These are phyloP conservation scores for Butyriboletus loyo DNA, from an alignment of 768 basidiomycete species.

Conservation along the genomic window DNA sequence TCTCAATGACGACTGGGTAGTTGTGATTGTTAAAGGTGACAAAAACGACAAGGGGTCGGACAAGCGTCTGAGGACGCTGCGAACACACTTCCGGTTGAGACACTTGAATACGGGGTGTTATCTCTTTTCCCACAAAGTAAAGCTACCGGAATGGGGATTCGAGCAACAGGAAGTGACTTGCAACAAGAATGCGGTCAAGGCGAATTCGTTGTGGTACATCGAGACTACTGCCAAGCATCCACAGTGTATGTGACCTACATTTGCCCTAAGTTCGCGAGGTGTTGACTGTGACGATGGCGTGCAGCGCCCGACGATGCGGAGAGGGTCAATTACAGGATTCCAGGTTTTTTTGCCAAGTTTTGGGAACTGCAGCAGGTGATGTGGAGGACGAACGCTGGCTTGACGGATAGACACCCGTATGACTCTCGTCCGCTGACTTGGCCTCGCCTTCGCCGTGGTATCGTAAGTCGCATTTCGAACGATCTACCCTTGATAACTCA, in stretches of 20 bases:
- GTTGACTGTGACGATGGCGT: neutral
- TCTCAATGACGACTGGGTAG: conserved; percentile 88
- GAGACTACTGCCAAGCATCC: conserved; percentile 77
- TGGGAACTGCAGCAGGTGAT: conserved; percentile 89
- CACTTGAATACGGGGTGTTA: conserved; percentile 92
- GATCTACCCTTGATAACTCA: conserved; percentile 1
- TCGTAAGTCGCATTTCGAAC: conserved; percentile 54
- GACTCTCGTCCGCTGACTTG: conserved; percentile 92
- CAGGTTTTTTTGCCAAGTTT: conserved; percentile 90
- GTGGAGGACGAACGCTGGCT: conserved; percentile 95
- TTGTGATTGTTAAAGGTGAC: conserved; percentile 78
- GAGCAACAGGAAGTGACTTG: conserved; percentile 99
- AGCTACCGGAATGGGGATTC: conserved; percentile 95
- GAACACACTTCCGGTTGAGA: conserved; percentile 78
- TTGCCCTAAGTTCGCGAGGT: neutral
- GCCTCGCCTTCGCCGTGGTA: conserved; percentile 90
- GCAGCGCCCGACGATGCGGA: conserved; percentile 67
- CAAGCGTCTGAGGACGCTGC: conserved; percentile 72
- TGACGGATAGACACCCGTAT: conserved; percentile 92
- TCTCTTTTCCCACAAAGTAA: conserved; percentile 96
- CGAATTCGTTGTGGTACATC: conserved; percentile 91
- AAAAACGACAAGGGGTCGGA: conserved; percentile 61
- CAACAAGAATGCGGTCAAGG: conserved; percentile 91
- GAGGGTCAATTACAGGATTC: conserved; percentile 88
- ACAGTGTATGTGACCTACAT: conserved; percentile 48